These are phyloP conservation scores for Catenaria anguillulae DNA, from an alignment of 371 early-diverging fungal genomes.

Conservation along the genomic window DNA sequence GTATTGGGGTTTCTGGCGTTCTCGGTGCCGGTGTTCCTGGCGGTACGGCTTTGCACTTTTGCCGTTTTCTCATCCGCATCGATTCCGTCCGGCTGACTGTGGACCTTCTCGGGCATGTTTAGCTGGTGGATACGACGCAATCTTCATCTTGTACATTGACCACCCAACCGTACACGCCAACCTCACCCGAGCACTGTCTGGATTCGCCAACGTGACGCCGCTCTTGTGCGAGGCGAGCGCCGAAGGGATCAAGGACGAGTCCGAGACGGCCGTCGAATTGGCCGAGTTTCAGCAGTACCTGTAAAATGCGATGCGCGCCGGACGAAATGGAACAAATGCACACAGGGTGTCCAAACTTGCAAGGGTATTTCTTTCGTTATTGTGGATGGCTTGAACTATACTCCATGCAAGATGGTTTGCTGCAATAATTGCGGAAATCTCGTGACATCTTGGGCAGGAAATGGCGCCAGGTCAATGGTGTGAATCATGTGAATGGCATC, in stretches of 20 bases:
- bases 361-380: too few species aligned
- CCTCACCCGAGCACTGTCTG: background rate
- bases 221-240: background rate
- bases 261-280: background rate
- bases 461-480: background rate
- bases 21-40: slow-evolving; percentile 89
- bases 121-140: slow-evolving; percentile 94
- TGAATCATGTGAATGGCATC: background rate
- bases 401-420: too few species aligned
- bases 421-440: too few species aligned
- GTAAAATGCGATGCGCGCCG: too few species aligned
- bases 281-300: background rate
- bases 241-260: background rate
- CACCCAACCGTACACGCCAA: too few species aligned
- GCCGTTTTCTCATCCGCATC: background rate
- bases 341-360: too few species aligned
- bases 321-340: too few species aligned
- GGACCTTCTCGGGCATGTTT: background rate
- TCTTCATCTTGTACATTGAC: slow-evolving; percentile 30
- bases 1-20: slow-evolving; percentile 55
- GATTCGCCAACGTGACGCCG: background rate
- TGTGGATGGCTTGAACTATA: too few species aligned
- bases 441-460: background rate
- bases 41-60: slow-evolving; percentile 30
- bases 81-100: background rate